Base-by-base conservation (phyloP, 2,329 filamentous ascomycete species). In the Hypoxylon sp. region DNA sequence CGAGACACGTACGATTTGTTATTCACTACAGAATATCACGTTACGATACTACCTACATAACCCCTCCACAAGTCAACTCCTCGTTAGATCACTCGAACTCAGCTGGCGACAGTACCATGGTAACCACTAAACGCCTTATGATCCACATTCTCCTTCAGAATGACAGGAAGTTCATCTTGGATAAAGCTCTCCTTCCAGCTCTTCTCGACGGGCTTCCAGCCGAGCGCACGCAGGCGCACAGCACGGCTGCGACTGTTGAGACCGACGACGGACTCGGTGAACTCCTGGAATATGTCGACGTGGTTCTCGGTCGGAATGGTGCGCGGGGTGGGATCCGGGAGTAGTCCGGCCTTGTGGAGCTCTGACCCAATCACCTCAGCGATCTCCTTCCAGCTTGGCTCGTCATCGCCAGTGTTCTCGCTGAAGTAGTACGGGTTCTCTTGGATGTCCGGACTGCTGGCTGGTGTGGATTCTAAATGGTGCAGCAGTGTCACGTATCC, bases 381-480 rank as follows among this genome's bases (percentile, higher is more conserved):
- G 8, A 71, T 63, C 4, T 74, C 71, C 12, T 61, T 61, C 76
- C 75, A 79, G 15, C 71, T 73, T 8, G 70, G 67, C 56, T 79
- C 76, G 6, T 68, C 37, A 15, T 73, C 73, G 15, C 71, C 63
- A 30, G 63, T 57, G 3, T 26, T 67, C 60, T 80, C 77, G 63
- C 70, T 74, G 66, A 79, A 80, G 61, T 73, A 79, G 60, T 79
- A 80, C 0, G 75, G 76, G 51, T 79, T 77, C 21, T 69, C 50
- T 1, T 74, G 57, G 1, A 72, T 52, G 5, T 71, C 62, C 1
- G 58, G 48, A 8, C 26, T 43, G 5, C 59, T 49, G 0, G 67
- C 49, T 2, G 66, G 42, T 0, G 63, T 55, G 5, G 57, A 34
- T 48, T 79, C 77, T 12, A 79, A 63, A 48, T 71, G 69, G 57